phyloP scores from a whole-genome alignment of 441 rosid genomes.

The Dalechampia spathulata region DNA sequence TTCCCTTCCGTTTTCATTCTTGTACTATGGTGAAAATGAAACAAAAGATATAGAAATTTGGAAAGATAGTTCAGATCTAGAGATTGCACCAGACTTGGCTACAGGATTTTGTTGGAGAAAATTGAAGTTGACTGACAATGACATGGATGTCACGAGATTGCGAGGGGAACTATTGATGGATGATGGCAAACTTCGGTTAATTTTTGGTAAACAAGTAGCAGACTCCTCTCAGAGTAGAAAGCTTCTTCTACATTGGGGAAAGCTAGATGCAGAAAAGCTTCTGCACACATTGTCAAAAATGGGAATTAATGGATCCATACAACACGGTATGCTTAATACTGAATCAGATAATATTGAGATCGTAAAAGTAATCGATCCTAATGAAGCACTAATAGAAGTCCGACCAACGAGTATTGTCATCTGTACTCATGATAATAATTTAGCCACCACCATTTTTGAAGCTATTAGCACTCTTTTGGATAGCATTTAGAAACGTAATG shows the following conservation, averaged over 20 bases:
- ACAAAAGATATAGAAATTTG: slow-evolving; percentile 33
- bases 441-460: slow-evolving; percentile 35
- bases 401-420: slow-evolving; percentile 31
- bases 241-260: slow-evolving; percentile 41
- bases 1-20: slow-evolving; percentile 21
- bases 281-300: slow-evolving; percentile 31
- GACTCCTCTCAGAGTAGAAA: slow-evolving; percentile 23
- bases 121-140: slow-evolving; percentile 27
- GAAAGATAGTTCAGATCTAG: slow-evolving; percentile 30
- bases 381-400: slow-evolving; percentile 40
- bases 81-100: slow-evolving; percentile 47
- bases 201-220: slow-evolving; percentile 25
- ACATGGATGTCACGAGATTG: slow-evolving; percentile 42
- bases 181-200: slow-evolving; percentile 37
- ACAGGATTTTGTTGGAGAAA: slow-evolving; percentile 41
- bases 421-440: slow-evolving; percentile 30
- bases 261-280: slow-evolving; percentile 41
- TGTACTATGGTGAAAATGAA: slow-evolving; percentile 45
- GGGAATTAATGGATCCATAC: slow-evolving; percentile 48
- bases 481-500: slow-evolving; percentile 26
- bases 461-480: slow-evolving; percentile 37
- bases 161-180: slow-evolving; percentile 46
- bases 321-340: slow-evolving; percentile 15
- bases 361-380: slow-evolving; percentile 31
- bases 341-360: slow-evolving; percentile 18